Evolutionary conservation across 129 eudicot genomes (phyloP).

Genomic region (Dittrichia graveolens): DNA sequence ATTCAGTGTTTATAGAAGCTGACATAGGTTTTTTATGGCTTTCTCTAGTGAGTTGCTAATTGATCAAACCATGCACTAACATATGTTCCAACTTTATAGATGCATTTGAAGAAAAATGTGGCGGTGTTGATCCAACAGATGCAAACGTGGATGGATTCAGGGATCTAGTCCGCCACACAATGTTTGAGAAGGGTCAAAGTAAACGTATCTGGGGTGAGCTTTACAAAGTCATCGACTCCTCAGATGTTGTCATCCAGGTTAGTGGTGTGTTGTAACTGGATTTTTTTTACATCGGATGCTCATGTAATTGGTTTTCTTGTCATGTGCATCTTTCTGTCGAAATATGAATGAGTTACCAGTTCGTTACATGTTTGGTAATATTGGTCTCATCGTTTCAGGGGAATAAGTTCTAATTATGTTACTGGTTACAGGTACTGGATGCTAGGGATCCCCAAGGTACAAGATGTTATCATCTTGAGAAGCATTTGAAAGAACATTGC

Average conservation of each 20-base stretch:
- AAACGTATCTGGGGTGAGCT: constrained; percentile 99
- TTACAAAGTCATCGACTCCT: constrained; percentile 95
- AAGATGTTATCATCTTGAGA: constrained; percentile 92
- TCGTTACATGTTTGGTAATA: neutral
- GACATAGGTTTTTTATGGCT: neutral
- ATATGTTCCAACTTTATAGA: constrained; percentile 42
- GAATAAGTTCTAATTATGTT: neutral
- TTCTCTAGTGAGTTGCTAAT: neutral
- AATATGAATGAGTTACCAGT: neutral
- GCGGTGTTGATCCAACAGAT: constrained; percentile 48
- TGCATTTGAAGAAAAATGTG: constrained; percentile 84
- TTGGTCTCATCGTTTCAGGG: neutral
- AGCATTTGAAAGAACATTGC: constrained; percentile 88
- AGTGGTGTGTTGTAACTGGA: constrained; percentile 1
- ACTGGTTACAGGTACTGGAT: constrained; percentile 70
- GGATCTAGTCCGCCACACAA: constrained; percentile 85
- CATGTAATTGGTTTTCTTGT: neutral
- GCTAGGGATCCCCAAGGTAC: constrained; percentile 99
- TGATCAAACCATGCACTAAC: neutral
- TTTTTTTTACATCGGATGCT: neutral
- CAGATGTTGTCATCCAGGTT: constrained; percentile 98
- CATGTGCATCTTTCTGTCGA: neutral
- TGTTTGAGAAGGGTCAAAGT: constrained; percentile 99
- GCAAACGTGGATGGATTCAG: constrained; percentile 87
- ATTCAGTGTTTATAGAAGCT: neutral